Conservation (phyloP, 768 basidiomycete species). For the Auriscalpium microsporum region DNA sequence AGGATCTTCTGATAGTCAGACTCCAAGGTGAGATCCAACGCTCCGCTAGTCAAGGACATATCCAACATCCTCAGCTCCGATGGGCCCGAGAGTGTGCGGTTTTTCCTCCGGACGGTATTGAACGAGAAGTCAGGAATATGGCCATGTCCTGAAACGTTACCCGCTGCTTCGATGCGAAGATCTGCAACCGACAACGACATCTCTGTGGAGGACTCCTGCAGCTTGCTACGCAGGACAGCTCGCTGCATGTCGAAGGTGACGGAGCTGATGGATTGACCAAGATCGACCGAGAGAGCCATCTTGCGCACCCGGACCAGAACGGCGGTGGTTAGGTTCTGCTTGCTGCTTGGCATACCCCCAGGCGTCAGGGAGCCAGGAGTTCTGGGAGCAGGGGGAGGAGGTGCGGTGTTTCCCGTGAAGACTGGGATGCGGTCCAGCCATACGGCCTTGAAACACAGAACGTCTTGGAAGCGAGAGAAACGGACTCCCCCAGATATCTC, state of each 20-base stretch:
- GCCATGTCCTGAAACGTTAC: constrained; percentile 64
- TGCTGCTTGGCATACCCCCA: constrained; percentile 11
- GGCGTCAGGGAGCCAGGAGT: constrained; percentile 4
- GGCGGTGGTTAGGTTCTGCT: constrained; percentile 47
- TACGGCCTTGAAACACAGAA: constrained; percentile 91
- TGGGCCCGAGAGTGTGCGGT: constrained; percentile 17
- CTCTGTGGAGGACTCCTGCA: constrained; percentile 54
- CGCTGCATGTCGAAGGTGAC: constrained; percentile 58
- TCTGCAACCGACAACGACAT: constrained; percentile 59
- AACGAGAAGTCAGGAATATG: constrained; percentile 66
- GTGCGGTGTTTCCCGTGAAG: constrained; percentile 36
- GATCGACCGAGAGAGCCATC: constrained; percentile 68
- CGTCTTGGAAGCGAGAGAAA: constrained; percentile 83
- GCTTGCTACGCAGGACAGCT: constrained; percentile 53
- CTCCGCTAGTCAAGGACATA: constrained; percentile 65
- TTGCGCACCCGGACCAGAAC: constrained; percentile 65
- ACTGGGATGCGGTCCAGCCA: constrained; percentile 86
- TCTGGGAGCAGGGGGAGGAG: constrained; percentile 10
- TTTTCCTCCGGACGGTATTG: constrained; percentile 54
- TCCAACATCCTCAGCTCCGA: constrained; percentile 51
- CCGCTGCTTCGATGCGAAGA: constrained; percentile 46
- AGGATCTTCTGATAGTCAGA: constrained; percentile 71
- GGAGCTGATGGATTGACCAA: constrained; percentile 78
- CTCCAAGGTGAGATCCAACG: constrained; percentile 55
- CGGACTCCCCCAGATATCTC: constrained; percentile 72